Percentiles rank a stretch among this genome's conserved stretches.
phyloP scores from a whole-genome alignment of 1,284 basidiomycete genomes.

The Tylopilus sp. region DNA sequence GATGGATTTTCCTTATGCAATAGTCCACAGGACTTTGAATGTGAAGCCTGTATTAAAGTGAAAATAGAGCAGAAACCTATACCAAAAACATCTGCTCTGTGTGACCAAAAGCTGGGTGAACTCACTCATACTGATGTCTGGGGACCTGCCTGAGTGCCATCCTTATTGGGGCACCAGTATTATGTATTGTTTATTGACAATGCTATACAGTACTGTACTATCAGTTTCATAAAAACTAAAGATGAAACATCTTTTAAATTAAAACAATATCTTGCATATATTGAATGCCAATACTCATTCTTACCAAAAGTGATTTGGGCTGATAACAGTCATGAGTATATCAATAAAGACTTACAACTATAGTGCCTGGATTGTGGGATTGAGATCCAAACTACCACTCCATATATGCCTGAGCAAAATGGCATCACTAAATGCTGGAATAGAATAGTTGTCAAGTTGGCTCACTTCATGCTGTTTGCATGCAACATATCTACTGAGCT shows the following conservation, averaged over 20 bases:
- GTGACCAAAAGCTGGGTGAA: background rate
- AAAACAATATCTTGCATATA: background rate
- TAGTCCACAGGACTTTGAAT: background rate
- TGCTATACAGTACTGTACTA: background rate
- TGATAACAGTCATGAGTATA: background rate
- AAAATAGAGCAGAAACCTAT: background rate
- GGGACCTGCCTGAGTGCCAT: background rate
- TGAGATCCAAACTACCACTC: background rate
- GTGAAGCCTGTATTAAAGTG: background rate
- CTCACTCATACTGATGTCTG: conserved; percentile 3
- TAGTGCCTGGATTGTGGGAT: conserved; percentile 7
- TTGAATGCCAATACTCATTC: background rate
- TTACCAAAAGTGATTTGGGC: background rate
- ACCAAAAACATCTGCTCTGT: background rate
- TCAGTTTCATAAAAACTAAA: background rate
- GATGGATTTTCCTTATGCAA: background rate
- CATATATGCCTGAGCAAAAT: background rate
- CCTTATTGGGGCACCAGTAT: background rate
- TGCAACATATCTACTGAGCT: background rate
- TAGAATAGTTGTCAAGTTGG: background rate
- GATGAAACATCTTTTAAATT: background rate
- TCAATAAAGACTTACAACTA: background rate
- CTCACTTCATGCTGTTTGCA: background rate
- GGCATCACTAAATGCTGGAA: background rate
- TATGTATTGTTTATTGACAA: background rate